Evolutionary conservation across 768 basidiomycete genomes (phyloP).

Genomic region (Tylopilus intermedius): DNA sequence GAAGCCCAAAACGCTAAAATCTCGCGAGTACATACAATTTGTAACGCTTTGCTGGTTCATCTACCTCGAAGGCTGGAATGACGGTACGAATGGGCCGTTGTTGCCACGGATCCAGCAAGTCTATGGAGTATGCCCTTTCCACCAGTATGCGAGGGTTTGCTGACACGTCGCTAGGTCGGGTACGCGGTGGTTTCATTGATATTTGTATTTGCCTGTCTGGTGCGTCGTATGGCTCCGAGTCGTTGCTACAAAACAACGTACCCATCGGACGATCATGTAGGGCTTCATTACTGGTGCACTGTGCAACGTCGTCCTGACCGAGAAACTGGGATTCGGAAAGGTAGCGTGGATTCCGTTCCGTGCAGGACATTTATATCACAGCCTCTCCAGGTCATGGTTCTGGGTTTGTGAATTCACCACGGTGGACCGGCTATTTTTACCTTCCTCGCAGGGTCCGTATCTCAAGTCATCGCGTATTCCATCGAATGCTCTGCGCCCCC

Average conservation of each 20-base stretch:
- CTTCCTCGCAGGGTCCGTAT: conserved; percentile 36
- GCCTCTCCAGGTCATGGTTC: conserved; percentile 33
- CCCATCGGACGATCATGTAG: conserved; percentile 23
- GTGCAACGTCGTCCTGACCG: conserved; percentile 43
- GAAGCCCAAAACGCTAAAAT: conserved; percentile 7
- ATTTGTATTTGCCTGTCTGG: conserved; percentile 48
- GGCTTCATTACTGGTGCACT: conserved; percentile 43
- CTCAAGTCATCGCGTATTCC: conserved; percentile 32
- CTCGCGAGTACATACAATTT: conserved; percentile 42
- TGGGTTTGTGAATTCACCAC: conserved; percentile 25
- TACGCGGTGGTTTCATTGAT: conserved; percentile 52
- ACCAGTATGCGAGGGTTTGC: not conserved
- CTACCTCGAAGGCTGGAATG: conserved; percentile 74
- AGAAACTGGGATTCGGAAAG: conserved; percentile 31
- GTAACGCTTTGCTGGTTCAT: conserved; percentile 49
- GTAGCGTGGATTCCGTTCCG: conserved; percentile 16
- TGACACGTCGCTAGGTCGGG: conserved; percentile 34
- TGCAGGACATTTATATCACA: not conserved
- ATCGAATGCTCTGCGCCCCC: conserved; percentile 44
- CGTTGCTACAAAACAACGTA: not conserved
- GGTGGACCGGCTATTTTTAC: not conserved
- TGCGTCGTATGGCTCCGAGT: conserved; percentile 19
- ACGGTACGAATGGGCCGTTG: conserved; percentile 81
- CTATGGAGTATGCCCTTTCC: conserved; percentile 36
- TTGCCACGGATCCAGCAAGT: conserved; percentile 64